Conservation (phyloP, 2,329 filamentous ascomycete species). For the Neopestalotiopsis clavispora region DNA sequence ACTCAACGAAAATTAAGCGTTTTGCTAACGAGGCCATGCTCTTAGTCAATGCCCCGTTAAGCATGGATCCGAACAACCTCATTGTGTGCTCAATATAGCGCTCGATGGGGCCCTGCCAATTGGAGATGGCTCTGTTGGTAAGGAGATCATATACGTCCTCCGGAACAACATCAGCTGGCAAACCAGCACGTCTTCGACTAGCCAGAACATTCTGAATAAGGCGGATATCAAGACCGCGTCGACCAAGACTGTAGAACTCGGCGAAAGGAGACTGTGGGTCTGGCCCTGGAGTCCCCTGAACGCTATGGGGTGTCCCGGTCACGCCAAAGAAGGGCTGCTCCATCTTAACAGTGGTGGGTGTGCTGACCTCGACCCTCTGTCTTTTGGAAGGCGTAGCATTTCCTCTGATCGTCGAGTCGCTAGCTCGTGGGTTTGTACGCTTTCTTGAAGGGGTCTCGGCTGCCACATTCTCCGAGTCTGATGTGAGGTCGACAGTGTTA, state of each 20-base stretch:
- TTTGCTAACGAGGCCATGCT: constrained; percentile 54
- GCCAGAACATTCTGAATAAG: constrained; percentile 61
- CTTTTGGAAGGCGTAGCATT: constrained; percentile 30
- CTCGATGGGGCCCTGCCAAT: constrained; percentile 61
- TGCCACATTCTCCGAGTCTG: constrained; percentile 27
- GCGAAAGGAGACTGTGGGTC: constrained; percentile 39
- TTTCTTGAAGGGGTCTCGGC: constrained; percentile 28
- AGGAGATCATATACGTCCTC: constrained; percentile 65
- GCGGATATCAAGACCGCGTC: constrained; percentile 49
- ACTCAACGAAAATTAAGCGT: constrained; percentile 54
- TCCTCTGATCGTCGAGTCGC: constrained; percentile 35
- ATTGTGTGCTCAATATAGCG: constrained; percentile 54
- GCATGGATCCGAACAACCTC: constrained; percentile 48
- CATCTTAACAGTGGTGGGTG: constrained; percentile 39
- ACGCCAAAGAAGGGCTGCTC: constrained; percentile 33
- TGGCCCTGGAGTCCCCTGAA: constrained; percentile 34
- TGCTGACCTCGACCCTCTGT: constrained; percentile 24
- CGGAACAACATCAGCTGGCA: constrained; percentile 60
- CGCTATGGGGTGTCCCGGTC: constrained; percentile 23
- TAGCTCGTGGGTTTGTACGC: constrained; percentile 27
- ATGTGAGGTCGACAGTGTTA: constrained; percentile 31
- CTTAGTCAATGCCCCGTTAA: constrained; percentile 50
- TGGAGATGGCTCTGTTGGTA: constrained; percentile 58
- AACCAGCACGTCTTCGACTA: constrained; percentile 58
- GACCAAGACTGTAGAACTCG: constrained; percentile 42